phyloP scores from a whole-genome alignment of 257 asterid species.

The Anisodus acutangulus region DNA sequence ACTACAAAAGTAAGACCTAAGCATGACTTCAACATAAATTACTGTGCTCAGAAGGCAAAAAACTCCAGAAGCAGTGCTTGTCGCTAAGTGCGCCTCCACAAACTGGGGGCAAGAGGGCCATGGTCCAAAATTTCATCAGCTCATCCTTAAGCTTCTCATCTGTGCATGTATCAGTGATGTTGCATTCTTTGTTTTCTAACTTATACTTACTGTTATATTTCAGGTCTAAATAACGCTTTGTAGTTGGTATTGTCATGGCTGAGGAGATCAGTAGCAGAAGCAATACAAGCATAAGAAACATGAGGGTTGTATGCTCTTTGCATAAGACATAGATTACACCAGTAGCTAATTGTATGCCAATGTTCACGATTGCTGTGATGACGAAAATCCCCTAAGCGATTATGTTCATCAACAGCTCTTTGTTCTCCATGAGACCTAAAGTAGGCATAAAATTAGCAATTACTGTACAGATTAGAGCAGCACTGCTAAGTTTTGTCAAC shows the following conservation, averaged over 20 bases:
- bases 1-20: slow-evolving; percentile 58
- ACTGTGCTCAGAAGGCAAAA: slow-evolving; percentile 61
- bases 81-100: slow-evolving; percentile 70
- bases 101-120: slow-evolving; percentile 86
- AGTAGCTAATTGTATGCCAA: slow-evolving; percentile 68
- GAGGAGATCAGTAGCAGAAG: slow-evolving; percentile 54
- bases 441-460: slow-evolving; percentile 81
- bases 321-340: slow-evolving; percentile 73
- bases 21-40: slow-evolving; percentile 59
- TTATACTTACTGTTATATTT: slow-evolving; percentile 50
- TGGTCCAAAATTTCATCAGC: slow-evolving; percentile 74
- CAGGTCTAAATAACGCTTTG: slow-evolving; percentile 58
- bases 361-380: slow-evolving; percentile 61
- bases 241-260: slow-evolving; percentile 59
- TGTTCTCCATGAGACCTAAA: slow-evolving; percentile 60
- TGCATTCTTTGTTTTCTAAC: slow-evolving; percentile 48
- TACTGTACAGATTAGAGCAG: slow-evolving; percentile 58
- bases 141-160: slow-evolving; percentile 52
- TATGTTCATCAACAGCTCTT: slow-evolving; percentile 68
- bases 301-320: slow-evolving; percentile 51
- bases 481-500: slow-evolving; percentile 72
- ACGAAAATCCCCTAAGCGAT: slow-evolving; percentile 71
- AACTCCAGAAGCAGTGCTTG: slow-evolving; percentile 75
- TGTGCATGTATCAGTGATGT: slow-evolving; percentile 33
- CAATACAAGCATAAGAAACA: slow-evolving; percentile 61